phyloP scores from a whole-genome alignment of 2,329 filamentous ascomycete species.

The Colletotrichum sp. region DNA sequence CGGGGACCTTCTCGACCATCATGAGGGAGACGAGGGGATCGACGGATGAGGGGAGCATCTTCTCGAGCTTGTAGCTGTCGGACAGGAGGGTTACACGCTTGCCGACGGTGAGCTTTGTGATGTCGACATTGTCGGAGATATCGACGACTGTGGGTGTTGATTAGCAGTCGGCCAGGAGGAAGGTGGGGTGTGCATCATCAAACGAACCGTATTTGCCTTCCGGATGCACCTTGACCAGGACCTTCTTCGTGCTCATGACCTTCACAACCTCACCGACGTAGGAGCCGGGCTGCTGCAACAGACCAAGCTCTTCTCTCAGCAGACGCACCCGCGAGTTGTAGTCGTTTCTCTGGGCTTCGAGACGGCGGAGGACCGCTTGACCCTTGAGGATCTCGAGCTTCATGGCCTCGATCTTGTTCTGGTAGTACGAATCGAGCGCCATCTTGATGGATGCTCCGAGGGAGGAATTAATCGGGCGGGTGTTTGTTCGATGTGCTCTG shows the following conservation, averaged over 20 bases:
- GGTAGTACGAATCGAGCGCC: constrained; percentile 99
- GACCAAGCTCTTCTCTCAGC: constrained; percentile 90
- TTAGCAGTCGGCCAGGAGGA: neutral
- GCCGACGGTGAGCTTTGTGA: constrained; percentile 92
- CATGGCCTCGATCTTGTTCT: constrained; percentile 99
- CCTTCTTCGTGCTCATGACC: constrained; percentile 99
- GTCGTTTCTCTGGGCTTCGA: constrained; percentile 98
- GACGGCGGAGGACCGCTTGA: constrained; percentile 89
- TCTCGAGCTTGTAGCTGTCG: constrained; percentile 98
- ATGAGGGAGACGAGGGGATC: constrained; percentile 98
- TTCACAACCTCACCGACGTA: constrained; percentile 99
- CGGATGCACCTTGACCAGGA: constrained; percentile 97
- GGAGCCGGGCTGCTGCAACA: constrained; percentile 95
- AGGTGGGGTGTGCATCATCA: neutral
- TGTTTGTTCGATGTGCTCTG: neutral
- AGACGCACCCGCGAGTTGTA: constrained; percentile 98
- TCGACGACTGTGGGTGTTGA: constrained; percentile 77
- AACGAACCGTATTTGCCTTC: constrained; percentile 97
- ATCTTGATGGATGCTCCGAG: constrained; percentile 61
- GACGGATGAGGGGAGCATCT: constrained; percentile 97
- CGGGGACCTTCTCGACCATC: constrained; percentile 99
- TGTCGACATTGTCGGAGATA: constrained; percentile 91
- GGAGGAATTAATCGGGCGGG: neutral
- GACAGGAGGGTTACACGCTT: constrained; percentile 97
- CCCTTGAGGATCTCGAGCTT: constrained; percentile 99